A percentile compares a stretch with the other conserved stretches of the same genome.
Evolutionary conservation across 2,329 filamentous ascomycete species (phyloP).

Genomic region (Aspergillus neotritici): DNA sequence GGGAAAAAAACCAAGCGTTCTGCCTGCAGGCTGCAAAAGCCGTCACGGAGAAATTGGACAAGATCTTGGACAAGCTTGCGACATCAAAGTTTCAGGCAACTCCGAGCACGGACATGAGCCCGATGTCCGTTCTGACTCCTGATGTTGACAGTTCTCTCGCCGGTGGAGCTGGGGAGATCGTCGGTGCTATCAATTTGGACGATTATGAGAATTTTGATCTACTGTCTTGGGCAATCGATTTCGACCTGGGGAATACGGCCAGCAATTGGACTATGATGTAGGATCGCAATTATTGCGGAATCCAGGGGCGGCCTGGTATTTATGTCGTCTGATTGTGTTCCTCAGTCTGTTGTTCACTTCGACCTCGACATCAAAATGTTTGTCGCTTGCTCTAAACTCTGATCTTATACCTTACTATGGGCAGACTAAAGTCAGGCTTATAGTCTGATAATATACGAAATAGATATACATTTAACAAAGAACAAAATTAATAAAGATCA

Average conservation of each 20-base stretch:
- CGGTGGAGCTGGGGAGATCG: slow-evolving; percentile 6
- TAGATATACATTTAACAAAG: too few relatives aligned
- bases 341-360: too few relatives aligned
- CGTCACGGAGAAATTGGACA: slow-evolving; percentile 9
- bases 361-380: too few relatives aligned
- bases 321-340: too few relatives aligned
- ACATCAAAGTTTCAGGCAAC: neutral
- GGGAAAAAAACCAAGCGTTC: slow-evolving; percentile 8
- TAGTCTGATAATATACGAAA: too few relatives aligned
- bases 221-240: neutral
- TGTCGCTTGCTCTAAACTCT: too few relatives aligned
- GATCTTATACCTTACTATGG: too few relatives aligned
- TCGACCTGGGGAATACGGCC: neutral
- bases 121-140: neutral
- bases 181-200: slow-evolving; percentile 7
- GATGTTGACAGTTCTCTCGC: slow-evolving; percentile 8
- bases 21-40: slow-evolving; percentile 11
- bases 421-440: too few relatives aligned
- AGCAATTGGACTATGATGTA: neutral
- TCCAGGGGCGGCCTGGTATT: too few relatives aligned
- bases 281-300: neutral
- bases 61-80: slow-evolving; percentile 5
- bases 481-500: too few relatives aligned
- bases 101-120: neutral
- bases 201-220: neutral